Percentiles rank a stretch among this genome's conserved stretches.
Conservation (phyloP, 192 early-diverging fungal genomes). For the Rhizophagus clarus region DNA sequence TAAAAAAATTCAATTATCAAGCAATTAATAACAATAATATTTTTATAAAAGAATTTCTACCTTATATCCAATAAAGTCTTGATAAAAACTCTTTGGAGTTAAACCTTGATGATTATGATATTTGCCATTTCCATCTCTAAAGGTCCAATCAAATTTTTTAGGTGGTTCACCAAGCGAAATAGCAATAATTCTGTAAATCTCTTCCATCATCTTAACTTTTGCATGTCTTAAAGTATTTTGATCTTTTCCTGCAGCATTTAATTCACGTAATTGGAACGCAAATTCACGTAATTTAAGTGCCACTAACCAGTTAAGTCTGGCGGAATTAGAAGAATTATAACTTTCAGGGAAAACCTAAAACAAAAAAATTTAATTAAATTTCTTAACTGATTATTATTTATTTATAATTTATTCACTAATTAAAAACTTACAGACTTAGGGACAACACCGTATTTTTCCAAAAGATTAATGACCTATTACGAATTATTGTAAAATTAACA, state of each 20-base stretch:
- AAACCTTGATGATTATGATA: slow-evolving; percentile 55
- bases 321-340: slow-evolving; percentile 61
- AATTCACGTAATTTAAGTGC: slow-evolving; percentile 68
- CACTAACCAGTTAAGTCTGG: slow-evolving; percentile 62
- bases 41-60: slow-evolving; percentile 35
- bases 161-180: slow-evolving; percentile 76
- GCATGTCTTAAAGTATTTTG: slow-evolving; percentile 45
- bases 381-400: not conserved
- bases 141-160: slow-evolving; percentile 63
- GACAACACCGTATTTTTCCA: slow-evolving; percentile 77
- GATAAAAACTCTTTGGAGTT: slow-evolving; percentile 66
- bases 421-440: slow-evolving; percentile 51
- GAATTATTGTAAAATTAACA: not conserved
- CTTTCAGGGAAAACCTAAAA: slow-evolving; percentile 60
- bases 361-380: not conserved
- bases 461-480: slow-evolving; percentile 57
- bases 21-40: not conserved
- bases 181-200: slow-evolving; percentile 69
- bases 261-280: slow-evolving; percentile 61
- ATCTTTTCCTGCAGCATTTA: slow-evolving; percentile 47
- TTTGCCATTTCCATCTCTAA: slow-evolving; percentile 73
- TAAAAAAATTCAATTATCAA: not conserved
- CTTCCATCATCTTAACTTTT: slow-evolving; percentile 64
- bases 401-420: not conserved
- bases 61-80: slow-evolving; percentile 58